Evolutionary conservation across 495 filamentous ascomycete species (phyloP).

Genomic region (Aspergillus baeticus): DNA sequence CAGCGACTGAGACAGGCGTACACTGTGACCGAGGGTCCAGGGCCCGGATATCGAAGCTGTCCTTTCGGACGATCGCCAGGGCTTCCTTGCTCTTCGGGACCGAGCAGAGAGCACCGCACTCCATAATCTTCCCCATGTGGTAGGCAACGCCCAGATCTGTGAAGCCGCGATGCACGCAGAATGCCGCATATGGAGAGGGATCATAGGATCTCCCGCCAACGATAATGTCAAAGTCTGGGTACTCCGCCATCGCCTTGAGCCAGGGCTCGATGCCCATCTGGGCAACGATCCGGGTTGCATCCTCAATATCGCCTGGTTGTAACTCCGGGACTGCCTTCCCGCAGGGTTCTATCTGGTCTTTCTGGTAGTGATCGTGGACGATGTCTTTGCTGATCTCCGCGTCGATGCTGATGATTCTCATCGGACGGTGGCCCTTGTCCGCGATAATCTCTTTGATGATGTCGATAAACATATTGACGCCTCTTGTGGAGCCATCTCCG

Average conservation of each 20-base stretch:
- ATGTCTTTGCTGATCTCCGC: constrained; percentile 31
- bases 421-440: constrained; percentile 27
- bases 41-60: background rate
- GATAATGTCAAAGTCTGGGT: constrained; percentile 39
- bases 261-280: background rate
- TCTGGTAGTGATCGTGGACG: constrained; percentile 16
- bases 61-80: constrained; percentile 24
- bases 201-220: constrained; percentile 51
- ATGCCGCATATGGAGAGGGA: constrained; percentile 47
- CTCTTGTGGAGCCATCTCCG: constrained; percentile 45
- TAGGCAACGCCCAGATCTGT: constrained; percentile 30
- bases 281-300: background rate
- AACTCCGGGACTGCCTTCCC: constrained; percentile 27
- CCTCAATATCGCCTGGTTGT: background rate
- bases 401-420: constrained; percentile 43
- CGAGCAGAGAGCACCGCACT: constrained; percentile 49
- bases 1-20: constrained; percentile 44
- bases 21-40: constrained; percentile 21
- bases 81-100: constrained; percentile 41
- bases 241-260: constrained; percentile 1
- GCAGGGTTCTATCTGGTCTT: constrained; percentile 24
- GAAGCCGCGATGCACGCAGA: constrained; percentile 27
- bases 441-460: constrained; percentile 28
- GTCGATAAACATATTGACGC: constrained; percentile 41
- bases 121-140: constrained; percentile 55